A percentile compares a stretch with the other conserved stretches of the same genome.
Conservation (phyloP, 2,329 filamentous ascomycete genomes). For the Apiospora hydei region DNA sequence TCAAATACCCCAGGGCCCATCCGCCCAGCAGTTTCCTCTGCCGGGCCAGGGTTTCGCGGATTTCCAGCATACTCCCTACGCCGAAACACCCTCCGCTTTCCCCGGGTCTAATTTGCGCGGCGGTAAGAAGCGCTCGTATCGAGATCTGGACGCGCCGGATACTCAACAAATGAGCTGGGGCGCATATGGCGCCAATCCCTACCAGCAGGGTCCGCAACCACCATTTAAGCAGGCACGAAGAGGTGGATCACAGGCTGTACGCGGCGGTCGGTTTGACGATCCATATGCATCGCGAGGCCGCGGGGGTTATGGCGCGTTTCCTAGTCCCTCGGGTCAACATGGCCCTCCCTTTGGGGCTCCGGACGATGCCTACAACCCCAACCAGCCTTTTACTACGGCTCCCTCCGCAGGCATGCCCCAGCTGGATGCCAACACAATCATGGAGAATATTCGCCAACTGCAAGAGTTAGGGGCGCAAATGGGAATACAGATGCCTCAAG, state of each 20-base stretch:
- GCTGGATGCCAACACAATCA: constrained; percentile 66
- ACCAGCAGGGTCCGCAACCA: constrained; percentile 45
- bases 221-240: constrained; percentile 67
- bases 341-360: constrained; percentile 27
- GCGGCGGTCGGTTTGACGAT: constrained; percentile 46
- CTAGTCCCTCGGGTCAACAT: constrained; percentile 32
- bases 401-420: constrained; percentile 47
- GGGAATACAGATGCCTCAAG: constrained; percentile 54
- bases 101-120: constrained; percentile 28
- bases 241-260: constrained; percentile 49
- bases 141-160: constrained; percentile 57
- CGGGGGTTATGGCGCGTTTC: constrained; percentile 22
- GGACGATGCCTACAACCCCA: constrained; percentile 31
- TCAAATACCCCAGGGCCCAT: constrained; percentile 23
- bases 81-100: constrained; percentile 26
- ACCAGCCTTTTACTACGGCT: constrained; percentile 37
- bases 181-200: constrained; percentile 35
- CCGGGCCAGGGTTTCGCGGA: not conserved
- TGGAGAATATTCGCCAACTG: constrained; percentile 68
- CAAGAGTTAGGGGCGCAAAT: constrained; percentile 62
- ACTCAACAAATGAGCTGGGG: constrained; percentile 39
- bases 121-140: constrained; percentile 62
- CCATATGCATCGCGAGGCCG: constrained; percentile 40
- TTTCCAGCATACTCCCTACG: constrained; percentile 27
- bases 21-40: constrained; percentile 22